Conservation (phyloP, 2,329 filamentous ascomycete genomes). For the Fusarium sp. region DNA sequence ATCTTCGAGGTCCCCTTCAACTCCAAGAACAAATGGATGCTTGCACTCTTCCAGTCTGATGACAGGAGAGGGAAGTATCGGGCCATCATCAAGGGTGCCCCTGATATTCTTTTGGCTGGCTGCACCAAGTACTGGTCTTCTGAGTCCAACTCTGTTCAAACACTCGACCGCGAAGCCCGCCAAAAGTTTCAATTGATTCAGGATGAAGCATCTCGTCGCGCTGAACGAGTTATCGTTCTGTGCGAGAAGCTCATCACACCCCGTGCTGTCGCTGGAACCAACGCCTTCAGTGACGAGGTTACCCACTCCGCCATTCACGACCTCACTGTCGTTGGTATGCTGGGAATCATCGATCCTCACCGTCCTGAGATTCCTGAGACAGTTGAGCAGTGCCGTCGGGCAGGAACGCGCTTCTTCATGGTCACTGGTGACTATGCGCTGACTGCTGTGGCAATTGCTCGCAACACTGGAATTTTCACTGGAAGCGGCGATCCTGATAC, state of each 20-base stretch:
- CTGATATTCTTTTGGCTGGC: slow-evolving; percentile 63
- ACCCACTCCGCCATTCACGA: slow-evolving; percentile 57
- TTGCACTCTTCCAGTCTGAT: slow-evolving; percentile 56
- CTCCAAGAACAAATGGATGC: slow-evolving; percentile 67
- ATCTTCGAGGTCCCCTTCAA: slow-evolving; percentile 65
- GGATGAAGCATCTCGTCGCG: slow-evolving; percentile 58
- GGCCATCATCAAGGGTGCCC: slow-evolving; percentile 68
- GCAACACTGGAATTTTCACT: slow-evolving; percentile 76
- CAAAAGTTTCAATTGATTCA: slow-evolving; percentile 56
- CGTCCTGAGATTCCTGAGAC: slow-evolving; percentile 61
- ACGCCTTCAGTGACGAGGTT: slow-evolving; percentile 67
- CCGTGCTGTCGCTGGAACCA: slow-evolving; percentile 53
- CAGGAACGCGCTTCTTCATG: slow-evolving; percentile 64
- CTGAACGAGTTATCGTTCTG: slow-evolving; percentile 61
- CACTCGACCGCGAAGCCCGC: slow-evolving; percentile 54
- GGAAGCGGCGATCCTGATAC: slow-evolving; percentile 61
- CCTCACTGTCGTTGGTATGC: slow-evolving; percentile 66
- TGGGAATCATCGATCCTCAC: slow-evolving; percentile 66
- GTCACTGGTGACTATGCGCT: slow-evolving; percentile 66
- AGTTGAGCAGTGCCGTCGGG: slow-evolving; percentile 60
- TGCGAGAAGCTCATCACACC: slow-evolving; percentile 57
- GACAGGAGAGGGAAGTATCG: slow-evolving; percentile 52
- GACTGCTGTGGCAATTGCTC: slow-evolving; percentile 77
- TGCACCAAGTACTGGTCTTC: slow-evolving; percentile 56
- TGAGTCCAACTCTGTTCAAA: slow-evolving; percentile 50